Percentiles rank a stretch among this genome's conserved stretches.
Conservation (phyloP, 2,329 filamentous ascomycete genomes). For the Ascochyta clinopodiicola region DNA sequence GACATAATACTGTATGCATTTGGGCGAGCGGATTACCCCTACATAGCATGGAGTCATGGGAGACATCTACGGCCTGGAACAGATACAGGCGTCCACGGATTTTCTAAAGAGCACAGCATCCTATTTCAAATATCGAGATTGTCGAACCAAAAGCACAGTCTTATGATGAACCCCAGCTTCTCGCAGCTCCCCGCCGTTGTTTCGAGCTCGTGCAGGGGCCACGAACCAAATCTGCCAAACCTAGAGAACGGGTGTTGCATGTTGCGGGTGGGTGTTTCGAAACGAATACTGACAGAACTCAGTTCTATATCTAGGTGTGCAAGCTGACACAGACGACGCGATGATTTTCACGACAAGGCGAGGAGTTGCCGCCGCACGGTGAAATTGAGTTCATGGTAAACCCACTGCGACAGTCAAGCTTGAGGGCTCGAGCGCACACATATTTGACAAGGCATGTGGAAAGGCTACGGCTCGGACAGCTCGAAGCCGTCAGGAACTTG, state of each 20-base stretch:
- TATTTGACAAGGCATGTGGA: neutral
- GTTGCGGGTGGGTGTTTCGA: slow-evolving; percentile 10
- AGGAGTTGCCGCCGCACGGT: too few relatives aligned
- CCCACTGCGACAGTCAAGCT: too few relatives aligned
- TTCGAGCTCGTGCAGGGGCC: neutral
- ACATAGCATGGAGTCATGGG: slow-evolving; percentile 16
- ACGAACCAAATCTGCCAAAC: neutral
- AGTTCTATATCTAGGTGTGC: neutral
- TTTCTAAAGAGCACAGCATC: slow-evolving; percentile 1
- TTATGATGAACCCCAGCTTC: neutral
- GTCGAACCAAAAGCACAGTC: neutral
- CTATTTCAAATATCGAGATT: neutral
- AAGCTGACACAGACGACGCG: neutral
- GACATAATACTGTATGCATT: slow-evolving; percentile 12
- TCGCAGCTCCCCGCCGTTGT: neutral
- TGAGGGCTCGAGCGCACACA: neutral
- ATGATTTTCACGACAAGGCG: too few relatives aligned
- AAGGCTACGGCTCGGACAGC: neutral
- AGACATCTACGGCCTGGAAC: neutral
- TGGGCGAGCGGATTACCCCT: slow-evolving; percentile 10
- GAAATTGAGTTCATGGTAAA: too few relatives aligned
- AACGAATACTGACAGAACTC: slow-evolving; percentile 4
- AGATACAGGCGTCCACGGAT: slow-evolving; percentile 2
- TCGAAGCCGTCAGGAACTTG: neutral
- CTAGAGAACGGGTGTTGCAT: slow-evolving; percentile 3